Percentiles rank a stretch among this genome's conserved stretches.
Evolutionary conservation across 164 flowering plant genomes (phyloP).

Genomic region (Cinnamomum chago): DNA sequence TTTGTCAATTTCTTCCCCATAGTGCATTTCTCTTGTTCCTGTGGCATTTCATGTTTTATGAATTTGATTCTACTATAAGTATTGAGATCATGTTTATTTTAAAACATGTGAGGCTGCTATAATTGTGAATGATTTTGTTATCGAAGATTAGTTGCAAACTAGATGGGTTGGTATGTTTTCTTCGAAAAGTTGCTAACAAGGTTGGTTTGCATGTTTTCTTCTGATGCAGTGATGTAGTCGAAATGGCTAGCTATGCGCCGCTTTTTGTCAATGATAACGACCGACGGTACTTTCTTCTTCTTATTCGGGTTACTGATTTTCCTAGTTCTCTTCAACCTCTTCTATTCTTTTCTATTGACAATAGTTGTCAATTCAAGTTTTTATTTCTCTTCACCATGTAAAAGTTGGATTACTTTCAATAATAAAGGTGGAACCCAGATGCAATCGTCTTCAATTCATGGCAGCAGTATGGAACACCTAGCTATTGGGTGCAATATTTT

Average conservation of each 20-base stretch:
- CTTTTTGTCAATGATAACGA: conserved; percentile 80
- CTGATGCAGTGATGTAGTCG: conserved; percentile 71
- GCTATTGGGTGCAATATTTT: conserved; percentile 83
- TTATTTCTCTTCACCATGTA: not conserved
- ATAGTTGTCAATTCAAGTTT: not conserved
- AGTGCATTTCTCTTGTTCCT: no score
- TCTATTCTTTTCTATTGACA: not conserved
- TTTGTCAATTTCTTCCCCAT: no score
- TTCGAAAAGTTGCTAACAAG: not conserved
- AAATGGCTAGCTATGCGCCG: conserved; percentile 96
- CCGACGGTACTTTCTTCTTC: conserved; percentile 45
- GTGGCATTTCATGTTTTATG: not conserved
- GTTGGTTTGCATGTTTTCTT: conserved; percentile 12
- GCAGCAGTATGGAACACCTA: conserved; percentile 78
- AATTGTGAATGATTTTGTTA: not conserved
- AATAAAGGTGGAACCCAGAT: conserved; percentile 80
- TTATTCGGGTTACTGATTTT: not conserved
- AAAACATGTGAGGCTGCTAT: not conserved
- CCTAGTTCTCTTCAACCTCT: not conserved
- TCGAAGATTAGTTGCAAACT: not conserved
- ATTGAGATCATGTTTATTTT: not conserved
- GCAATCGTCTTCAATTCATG: conserved; percentile 84
- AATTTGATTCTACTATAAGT: not conserved
- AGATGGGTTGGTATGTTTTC: conserved; percentile 8
- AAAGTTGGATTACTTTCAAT: conserved; percentile 3